Base-by-base conservation (phyloP, 768 basidiomycete genomes). In the Gymnopilus junonius region DNA sequence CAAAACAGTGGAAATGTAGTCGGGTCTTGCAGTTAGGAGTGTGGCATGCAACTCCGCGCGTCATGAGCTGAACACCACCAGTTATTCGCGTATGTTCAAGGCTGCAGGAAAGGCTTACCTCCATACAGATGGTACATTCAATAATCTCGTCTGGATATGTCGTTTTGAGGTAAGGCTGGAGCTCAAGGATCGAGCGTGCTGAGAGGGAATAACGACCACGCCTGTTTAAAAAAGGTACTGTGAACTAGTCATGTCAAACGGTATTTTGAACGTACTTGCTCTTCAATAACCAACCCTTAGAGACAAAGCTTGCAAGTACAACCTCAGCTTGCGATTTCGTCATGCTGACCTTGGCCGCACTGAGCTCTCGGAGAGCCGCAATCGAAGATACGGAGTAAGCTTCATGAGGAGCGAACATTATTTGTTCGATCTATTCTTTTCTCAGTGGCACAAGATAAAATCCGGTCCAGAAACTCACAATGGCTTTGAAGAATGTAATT, bases 401-500 rank as follows among this genome's bases (percentile, higher is more conserved):
- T 70, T 90, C 86, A 42, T 82, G 82, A 6, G 92, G 87, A 7
- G 94, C 92, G 17, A 89, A 80, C 85, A 95, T 90, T 68, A 97
- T 95, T 75, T 91, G 90, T 69, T 95, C 92, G 40, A 96, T 83
- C 94, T 96, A 67, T 4, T 34, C 3, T n/a, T 32, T 29, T 40
- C 48, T 61, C 11, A 55, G 39, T 17, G 54, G 23, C n/a, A 39
- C 23, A 55, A 55, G 8, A 27, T 27, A 2, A 40, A 37, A 25
- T 15, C 11, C 35, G 7, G 15, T 25, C 25, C 17, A 20, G 25
- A 55, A 25, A 76, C 89, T 62, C 70, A 94, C 94, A 62, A 95
- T 79, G 4, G 87, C 87, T 77, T 89, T 94, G 82, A 95, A 95
- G 77, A 87, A 95, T 0, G 87, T 81, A 55, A 95, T 94, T 74